phyloP scores from a whole-genome alignment of 148 eudicot genomes.

The Selenicereus undatus region DNA sequence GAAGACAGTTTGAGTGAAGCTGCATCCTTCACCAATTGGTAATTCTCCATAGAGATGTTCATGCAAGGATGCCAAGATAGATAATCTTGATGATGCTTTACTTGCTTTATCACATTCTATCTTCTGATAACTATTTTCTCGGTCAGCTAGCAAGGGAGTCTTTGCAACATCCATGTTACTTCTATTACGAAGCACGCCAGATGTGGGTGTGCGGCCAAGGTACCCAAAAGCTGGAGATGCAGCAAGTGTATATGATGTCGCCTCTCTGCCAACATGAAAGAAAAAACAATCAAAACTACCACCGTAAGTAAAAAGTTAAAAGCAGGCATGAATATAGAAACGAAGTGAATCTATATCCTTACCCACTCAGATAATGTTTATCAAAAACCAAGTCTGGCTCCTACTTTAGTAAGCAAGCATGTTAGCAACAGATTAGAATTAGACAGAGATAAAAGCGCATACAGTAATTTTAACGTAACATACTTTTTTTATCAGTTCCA shows the following conservation, averaged over 20 bases:
- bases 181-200: constrained; percentile 31
- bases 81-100: constrained; percentile 38
- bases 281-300: background rate
- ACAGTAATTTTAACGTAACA: background rate
- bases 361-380: background rate
- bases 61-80: constrained; percentile 38
- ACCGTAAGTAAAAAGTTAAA: background rate
- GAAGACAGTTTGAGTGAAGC: constrained; percentile 73
- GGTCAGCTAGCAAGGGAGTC: constrained; percentile 51
- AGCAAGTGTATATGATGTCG: constrained; percentile 63
- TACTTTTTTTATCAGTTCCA: background rate
- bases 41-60: constrained; percentile 59
- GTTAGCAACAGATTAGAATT: background rate
- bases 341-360: background rate
- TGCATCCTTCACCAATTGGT: constrained; percentile 67
- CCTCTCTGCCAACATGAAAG: constrained; percentile 44
- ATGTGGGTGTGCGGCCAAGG: constrained; percentile 46
- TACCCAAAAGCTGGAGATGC: constrained; percentile 68
- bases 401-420: background rate
- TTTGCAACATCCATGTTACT: constrained; percentile 43
- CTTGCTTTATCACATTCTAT: constrained; percentile 37
- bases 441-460: background rate
- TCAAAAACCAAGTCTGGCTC: background rate
- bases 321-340: background rate
- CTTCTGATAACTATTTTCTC: constrained; percentile 31